Conservation (phyloP, 768 basidiomycete genomes). For the Erythrobasidium yunnanense region DNA sequence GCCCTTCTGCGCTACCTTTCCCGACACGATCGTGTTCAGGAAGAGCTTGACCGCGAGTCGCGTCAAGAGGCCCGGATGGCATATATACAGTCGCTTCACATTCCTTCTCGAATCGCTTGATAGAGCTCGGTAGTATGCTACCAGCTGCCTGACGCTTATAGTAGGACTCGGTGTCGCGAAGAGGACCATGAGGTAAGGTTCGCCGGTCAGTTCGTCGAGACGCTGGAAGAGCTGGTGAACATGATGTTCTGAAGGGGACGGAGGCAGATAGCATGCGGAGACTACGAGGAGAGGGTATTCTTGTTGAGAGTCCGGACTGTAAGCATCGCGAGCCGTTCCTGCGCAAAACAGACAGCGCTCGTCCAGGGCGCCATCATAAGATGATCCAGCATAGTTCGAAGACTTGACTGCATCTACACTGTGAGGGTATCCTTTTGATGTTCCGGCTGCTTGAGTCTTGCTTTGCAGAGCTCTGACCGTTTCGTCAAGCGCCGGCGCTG, state of each 20-base stretch:
- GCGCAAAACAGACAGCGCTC: not conserved
- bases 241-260: not conserved
- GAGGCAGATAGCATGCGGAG: slow-evolving; percentile 23
- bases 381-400: too few species aligned
- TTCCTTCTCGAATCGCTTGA: slow-evolving; percentile 8
- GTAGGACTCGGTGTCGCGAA: slow-evolving; percentile 12
- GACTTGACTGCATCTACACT: too few species aligned
- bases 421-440: too few species aligned
- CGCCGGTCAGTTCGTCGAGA: slow-evolving; percentile 1
- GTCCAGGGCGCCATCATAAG: too few species aligned
- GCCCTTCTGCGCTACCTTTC: slow-evolving; percentile 22
- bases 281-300: slow-evolving; percentile 11
- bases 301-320: not conserved
- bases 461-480: too few species aligned
- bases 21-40: slow-evolving; percentile 26
- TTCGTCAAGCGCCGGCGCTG: too few species aligned
- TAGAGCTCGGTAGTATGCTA: slow-evolving; percentile 2
- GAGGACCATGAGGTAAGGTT: slow-evolving; percentile 24
- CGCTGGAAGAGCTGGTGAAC: not conserved
- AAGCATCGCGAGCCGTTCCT: not conserved
- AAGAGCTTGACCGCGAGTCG: slow-evolving; percentile 20
- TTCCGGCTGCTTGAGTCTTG: too few species aligned
- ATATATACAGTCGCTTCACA: slow-evolving; percentile 19
- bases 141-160: slow-evolving; percentile 2
- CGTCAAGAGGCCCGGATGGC: slow-evolving; percentile 26